A percentile compares a stretch with the other conserved stretches of the same genome.
Evolutionary conservation across 2,329 filamentous ascomycete genomes (phyloP).

Genomic region (Colletotrichum costaricense): DNA sequence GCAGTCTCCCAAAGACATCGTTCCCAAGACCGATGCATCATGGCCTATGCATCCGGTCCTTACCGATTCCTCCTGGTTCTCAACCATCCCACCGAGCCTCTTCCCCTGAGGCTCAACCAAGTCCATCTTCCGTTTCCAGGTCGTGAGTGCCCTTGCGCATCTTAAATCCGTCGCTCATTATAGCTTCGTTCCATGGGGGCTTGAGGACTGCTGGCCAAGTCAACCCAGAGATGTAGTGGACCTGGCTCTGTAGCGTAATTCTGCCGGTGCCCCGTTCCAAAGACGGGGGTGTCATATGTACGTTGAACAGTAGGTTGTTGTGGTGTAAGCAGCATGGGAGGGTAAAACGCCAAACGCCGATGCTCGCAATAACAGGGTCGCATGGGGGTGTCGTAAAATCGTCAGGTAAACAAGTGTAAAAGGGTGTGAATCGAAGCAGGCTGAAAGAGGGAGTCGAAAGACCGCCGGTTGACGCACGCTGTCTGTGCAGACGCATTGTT

Average conservation of each 20-base stretch:
- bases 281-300: conserved; percentile 27
- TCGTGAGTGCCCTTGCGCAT: neutral
- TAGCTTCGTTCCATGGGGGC: conserved; percentile 24
- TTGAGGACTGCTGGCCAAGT: conserved; percentile 18
- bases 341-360: conserved; percentile 36
- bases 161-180: conserved; percentile 32
- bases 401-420: conserved; percentile 33
- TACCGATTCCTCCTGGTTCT: neutral
- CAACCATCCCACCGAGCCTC: conserved; percentile 4
- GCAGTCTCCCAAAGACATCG: conserved; percentile 8
- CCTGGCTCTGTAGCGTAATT: conserved; percentile 28
- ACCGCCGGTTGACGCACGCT: conserved; percentile 26
- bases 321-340: conserved; percentile 27
- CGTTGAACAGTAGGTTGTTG: conserved; percentile 31
- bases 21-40: conserved; percentile 4
- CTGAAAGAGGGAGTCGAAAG: conserved; percentile 10
- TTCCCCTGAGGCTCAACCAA: conserved; percentile 2
- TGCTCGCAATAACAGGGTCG: conserved; percentile 35
- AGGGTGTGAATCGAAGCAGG: conserved; percentile 26
- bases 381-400: conserved; percentile 36
- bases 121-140: conserved; percentile 9
- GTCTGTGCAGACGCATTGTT: conserved; percentile 17
- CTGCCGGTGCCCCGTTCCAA: conserved; percentile 24
- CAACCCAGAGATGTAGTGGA: conserved; percentile 9
- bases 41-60: conserved; percentile 10